Percentiles rank a stretch among this genome's conserved stretches.
Evolutionary conservation across 352 stramenopile genomes (phyloP).

Genomic region (Phytophthora hybrid): DNA sequence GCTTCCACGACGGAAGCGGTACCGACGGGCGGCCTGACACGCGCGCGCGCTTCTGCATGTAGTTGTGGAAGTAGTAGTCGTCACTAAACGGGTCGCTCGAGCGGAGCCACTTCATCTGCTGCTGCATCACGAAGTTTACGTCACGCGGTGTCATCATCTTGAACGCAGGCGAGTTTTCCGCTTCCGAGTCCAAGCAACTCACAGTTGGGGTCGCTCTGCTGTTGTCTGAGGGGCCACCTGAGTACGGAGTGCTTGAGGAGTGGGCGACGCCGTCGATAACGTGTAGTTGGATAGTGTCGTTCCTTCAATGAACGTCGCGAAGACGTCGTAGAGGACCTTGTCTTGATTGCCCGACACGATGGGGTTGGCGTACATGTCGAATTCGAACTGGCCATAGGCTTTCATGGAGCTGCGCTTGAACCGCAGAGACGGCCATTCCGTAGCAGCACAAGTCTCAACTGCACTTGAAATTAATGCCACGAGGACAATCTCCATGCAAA

Average conservation of each 20-base stretch:
- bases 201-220: not conserved
- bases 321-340: slow-evolving; percentile 11
- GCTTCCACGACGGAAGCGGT: slow-evolving; percentile 83
- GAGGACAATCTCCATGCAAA: not conserved
- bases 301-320: slow-evolving; percentile 14
- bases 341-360: slow-evolving; percentile 18
- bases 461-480: not conserved
- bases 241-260: too few species aligned
- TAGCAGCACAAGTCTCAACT: not conserved
- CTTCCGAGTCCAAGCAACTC: slow-evolving; percentile 10
- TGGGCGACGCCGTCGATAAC: too few species aligned
- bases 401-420: slow-evolving; percentile 40
- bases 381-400: slow-evolving; percentile 40
- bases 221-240: too few species aligned
- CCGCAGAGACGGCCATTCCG: not conserved
- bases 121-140: slow-evolving; percentile 87
- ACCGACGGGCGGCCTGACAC: slow-evolving; percentile 45
- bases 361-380: slow-evolving; percentile 45
- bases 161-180: slow-evolving; percentile 43
- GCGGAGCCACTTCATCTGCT: slow-evolving; percentile 88
- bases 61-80: slow-evolving; percentile 92
- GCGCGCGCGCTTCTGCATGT: slow-evolving; percentile 77
- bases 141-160: slow-evolving; percentile 90
- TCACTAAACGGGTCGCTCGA: slow-evolving; percentile 90
- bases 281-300: too few species aligned